A percentile compares a stretch with the other conserved stretches of the same genome.
Conservation (phyloP, 352 stramenopile species). For the Globisporangium emineosum region DNA sequence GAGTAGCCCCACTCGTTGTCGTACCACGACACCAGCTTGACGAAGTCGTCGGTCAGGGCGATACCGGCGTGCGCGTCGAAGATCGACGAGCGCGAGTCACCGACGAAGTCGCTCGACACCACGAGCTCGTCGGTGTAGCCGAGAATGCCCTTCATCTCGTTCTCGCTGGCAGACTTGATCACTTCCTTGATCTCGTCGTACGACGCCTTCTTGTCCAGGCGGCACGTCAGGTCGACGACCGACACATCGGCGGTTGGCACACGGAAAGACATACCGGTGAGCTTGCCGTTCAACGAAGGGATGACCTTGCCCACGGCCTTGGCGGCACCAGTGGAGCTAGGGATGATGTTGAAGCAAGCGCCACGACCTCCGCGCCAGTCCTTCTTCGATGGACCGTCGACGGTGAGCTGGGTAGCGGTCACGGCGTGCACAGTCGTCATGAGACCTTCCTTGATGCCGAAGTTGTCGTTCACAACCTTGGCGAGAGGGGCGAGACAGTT, state of each 20-base stretch:
- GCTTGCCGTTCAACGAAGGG: conserved; percentile 89
- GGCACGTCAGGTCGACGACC: conserved; percentile 87
- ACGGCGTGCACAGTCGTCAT: conserved; percentile 99
- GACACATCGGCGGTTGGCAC: conserved; percentile 89
- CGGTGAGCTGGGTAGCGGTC: conserved; percentile 96
- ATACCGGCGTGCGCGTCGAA: conserved; percentile 98
- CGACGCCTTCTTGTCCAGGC: conserved; percentile 86
- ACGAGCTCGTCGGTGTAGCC: conserved; percentile 97
- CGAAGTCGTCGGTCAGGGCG: conserved; percentile 97
- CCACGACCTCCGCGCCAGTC: conserved; percentile 98
- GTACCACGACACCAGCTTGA: conserved; percentile 99
- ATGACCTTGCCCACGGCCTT: conserved; percentile 99
- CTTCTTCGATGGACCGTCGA: conserved; percentile 98
- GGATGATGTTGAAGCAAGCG: conserved; percentile 99
- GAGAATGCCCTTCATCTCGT: conserved; percentile 95
- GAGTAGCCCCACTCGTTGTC: conserved; percentile 99
- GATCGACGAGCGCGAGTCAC: conserved; percentile 95
- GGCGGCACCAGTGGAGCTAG: conserved; percentile 96
- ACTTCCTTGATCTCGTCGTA: conserved; percentile 98
- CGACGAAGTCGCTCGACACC: conserved; percentile 97
- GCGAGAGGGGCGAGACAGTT: conserved; percentile 98
- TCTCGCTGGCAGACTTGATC: conserved; percentile 94
- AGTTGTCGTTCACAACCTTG: conserved; percentile 99
- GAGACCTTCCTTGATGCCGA: conserved; percentile 97
- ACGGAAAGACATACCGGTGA: conserved; percentile 92